These are phyloP conservation scores for Vigna trinervia DNA, from an alignment of 306 rosid genomes.

Conservation along the genomic window DNA sequence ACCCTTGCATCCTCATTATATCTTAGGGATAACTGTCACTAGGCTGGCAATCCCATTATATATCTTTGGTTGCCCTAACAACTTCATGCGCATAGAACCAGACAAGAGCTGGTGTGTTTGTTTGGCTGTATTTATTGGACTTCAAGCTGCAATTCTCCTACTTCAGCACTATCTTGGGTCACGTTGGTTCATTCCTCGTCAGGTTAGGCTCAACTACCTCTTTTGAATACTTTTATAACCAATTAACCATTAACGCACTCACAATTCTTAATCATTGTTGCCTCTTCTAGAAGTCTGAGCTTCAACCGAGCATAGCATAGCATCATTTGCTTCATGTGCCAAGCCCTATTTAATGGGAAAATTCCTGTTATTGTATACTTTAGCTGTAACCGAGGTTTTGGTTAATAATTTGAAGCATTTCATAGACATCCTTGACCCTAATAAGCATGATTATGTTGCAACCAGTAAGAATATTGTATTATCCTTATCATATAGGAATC, in stretches of 20 bases:
- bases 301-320: not conserved
- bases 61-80: constrained; percentile 89
- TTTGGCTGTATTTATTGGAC: constrained; percentile 63
- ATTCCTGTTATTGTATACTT: not conserved
- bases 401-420: constrained; percentile 12
- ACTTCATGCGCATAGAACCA: constrained; percentile 90
- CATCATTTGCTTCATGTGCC: constrained; percentile 1
- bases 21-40: constrained; percentile 79
- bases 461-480: not conserved
- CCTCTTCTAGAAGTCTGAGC: not conserved
- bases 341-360: not conserved
- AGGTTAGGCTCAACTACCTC: constrained; percentile 57
- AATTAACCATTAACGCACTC: constrained; percentile 3
- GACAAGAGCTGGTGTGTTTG: constrained; percentile 79
- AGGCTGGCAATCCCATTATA: constrained; percentile 88
- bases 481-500: constrained; percentile 16
- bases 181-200: constrained; percentile 97
- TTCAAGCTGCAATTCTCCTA: constrained; percentile 83
- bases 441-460: constrained; percentile 17
- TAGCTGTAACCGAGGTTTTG: constrained; percentile 13
- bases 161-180: constrained; percentile 95
- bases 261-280: constrained; percentile 15
- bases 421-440: not conserved
- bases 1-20: constrained; percentile 92
- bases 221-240: constrained; percentile 26